A percentile compares a stretch with the other conserved stretches of the same genome.
These are phyloP conservation scores for Ophiostoma tasmaniense DNA, from an alignment of 2,329 filamentous ascomycete species.

Conservation along the genomic window DNA sequence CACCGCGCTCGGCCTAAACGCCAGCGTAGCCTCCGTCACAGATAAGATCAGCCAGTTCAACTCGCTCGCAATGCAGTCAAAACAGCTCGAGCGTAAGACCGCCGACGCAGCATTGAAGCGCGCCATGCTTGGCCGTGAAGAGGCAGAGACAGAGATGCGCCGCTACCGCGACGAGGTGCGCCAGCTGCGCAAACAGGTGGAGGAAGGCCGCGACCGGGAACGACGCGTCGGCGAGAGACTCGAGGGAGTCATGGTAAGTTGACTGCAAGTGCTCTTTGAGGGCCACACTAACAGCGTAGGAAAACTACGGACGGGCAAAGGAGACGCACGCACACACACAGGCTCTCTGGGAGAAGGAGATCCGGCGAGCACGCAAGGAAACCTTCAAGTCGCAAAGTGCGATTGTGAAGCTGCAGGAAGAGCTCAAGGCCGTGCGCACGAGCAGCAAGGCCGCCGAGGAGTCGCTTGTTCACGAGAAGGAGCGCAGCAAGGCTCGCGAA, in stretches of 20 bases:
- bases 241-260: constrained; percentile 57
- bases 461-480: constrained; percentile 54
- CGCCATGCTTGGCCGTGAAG: constrained; percentile 60
- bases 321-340: constrained; percentile 60
- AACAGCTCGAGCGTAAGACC: constrained; percentile 54
- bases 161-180: constrained; percentile 53
- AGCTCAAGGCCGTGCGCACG: constrained; percentile 54
- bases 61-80: constrained; percentile 51
- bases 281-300: constrained; percentile 35
- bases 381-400: constrained; percentile 65
- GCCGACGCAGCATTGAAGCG: constrained; percentile 58
- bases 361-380: constrained; percentile 60
- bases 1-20: neutral
- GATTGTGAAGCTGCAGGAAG: constrained; percentile 64
- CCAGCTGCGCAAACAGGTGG: constrained; percentile 47
- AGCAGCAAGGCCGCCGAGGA: constrained; percentile 49
- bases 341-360: constrained; percentile 65
- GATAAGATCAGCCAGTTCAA: constrained; percentile 68
- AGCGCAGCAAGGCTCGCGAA: constrained; percentile 52
- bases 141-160: constrained; percentile 61
- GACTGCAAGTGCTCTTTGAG: neutral
- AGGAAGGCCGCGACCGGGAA: constrained; percentile 59
- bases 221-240: constrained; percentile 57
- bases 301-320: constrained; percentile 61
- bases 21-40: constrained; percentile 40